These are phyloP conservation scores for Pilobolus umbonatus DNA, from an alignment of 192 early-diverging fungal species.

Conservation along the genomic window DNA sequence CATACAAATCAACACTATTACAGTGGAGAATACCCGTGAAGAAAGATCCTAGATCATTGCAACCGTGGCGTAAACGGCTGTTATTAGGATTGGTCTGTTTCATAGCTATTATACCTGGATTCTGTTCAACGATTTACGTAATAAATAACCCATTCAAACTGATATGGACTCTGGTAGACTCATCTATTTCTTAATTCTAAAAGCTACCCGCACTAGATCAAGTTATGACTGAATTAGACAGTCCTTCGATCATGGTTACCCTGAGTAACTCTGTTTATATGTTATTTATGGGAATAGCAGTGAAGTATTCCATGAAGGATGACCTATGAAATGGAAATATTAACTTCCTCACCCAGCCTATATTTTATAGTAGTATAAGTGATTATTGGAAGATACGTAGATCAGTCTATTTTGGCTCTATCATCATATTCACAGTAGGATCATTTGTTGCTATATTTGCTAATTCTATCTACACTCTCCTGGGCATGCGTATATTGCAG, in stretches of 20 bases:
- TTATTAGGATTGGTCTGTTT: constrained; percentile 8
- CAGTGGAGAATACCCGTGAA: neutral
- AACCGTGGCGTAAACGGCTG: constrained; percentile 13
- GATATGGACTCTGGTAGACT: neutral
- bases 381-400: constrained; percentile 41
- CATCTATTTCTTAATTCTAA: constrained; percentile 2
- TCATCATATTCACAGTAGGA: constrained; percentile 36
- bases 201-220: constrained; percentile 20
- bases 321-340: too few relatives aligned
- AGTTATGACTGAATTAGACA: constrained; percentile 14
- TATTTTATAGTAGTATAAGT: constrained; percentile 41
- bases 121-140: constrained; percentile 34
- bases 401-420: constrained; percentile 38
- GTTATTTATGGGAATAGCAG: constrained; percentile 48
- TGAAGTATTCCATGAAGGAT: neutral
- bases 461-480: constrained; percentile 30
- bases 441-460: constrained; percentile 40
- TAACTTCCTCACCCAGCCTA: constrained; percentile 15
- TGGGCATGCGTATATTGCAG: constrained; percentile 40
- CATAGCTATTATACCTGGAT: constrained; percentile 25
- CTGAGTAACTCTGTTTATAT: constrained; percentile 39
- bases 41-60: constrained; percentile 15
- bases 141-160: neutral
- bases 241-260: constrained; percentile 28
- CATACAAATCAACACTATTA: constrained; percentile 5